These are phyloP conservation scores for Colletotrichum scovillei DNA, from an alignment of 2,329 filamentous ascomycete genomes.

Conservation along the genomic window DNA sequence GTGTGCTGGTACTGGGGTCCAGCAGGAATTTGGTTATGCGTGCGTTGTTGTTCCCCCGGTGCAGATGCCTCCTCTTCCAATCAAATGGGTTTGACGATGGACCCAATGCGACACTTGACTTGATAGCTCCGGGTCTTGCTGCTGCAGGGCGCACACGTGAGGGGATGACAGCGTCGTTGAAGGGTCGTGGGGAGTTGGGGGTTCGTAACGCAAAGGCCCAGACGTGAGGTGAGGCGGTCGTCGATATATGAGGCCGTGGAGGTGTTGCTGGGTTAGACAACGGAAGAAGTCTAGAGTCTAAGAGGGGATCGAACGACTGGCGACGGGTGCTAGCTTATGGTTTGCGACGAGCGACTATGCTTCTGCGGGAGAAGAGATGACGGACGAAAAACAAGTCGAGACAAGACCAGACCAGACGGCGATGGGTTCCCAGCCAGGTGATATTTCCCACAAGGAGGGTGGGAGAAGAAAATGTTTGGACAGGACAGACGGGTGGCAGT, in stretches of 20 bases:
- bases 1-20: conserved; percentile 17
- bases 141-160: conserved; percentile 32
- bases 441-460: conserved; percentile 23
- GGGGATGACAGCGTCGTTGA: conserved; percentile 21
- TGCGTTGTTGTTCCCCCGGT: conserved; percentile 33
- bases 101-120: conserved; percentile 27
- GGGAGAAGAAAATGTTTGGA: conserved; percentile 32
- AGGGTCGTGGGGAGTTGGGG: background rate
- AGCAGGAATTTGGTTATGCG: conserved; percentile 32
- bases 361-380: conserved; percentile 2
- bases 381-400: background rate
- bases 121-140: conserved; percentile 19
- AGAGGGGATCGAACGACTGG: background rate
- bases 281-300: background rate
- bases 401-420: conserved; percentile 9
- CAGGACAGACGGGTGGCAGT: conserved; percentile 1
- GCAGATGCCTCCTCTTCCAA: conserved; percentile 34
- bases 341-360: conserved; percentile 1
- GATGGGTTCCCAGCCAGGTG: conserved; percentile 14
- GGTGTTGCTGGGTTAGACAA: conserved; percentile 19
- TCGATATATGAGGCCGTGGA: conserved; percentile 29
- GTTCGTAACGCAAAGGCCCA: conserved; percentile 9
- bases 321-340: conserved; percentile 2
- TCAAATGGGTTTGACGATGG: conserved; percentile 8
- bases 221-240: conserved; percentile 17